Conservation (phyloP, 106 monocot species). For the Dendrobium chrysotoxum region DNA sequence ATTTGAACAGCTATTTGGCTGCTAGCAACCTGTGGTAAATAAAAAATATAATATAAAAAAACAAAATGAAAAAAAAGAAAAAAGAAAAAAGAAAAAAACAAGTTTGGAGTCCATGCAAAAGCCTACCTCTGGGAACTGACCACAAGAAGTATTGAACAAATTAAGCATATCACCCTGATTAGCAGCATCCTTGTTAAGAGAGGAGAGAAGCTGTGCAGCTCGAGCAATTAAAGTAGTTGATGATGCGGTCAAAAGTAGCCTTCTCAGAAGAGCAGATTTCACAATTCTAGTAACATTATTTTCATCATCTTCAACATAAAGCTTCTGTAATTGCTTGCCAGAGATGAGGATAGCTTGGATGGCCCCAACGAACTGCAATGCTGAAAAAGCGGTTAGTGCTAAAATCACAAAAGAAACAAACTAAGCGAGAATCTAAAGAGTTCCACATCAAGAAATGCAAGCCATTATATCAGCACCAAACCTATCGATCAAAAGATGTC, state of each 20-base stretch:
- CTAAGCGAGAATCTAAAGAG: slow-evolving; percentile 1
- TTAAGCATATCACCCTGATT: slow-evolving; percentile 62
- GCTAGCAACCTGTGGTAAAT: slow-evolving; percentile 42
- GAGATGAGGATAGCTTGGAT: slow-evolving; percentile 61
- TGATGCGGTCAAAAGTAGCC: slow-evolving; percentile 74
- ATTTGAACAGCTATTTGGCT: slow-evolving; percentile 42
- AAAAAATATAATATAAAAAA: neutral
- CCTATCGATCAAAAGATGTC: neutral
- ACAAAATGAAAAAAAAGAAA: too few relatives aligned
- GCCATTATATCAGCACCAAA: neutral
- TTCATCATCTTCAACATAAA: slow-evolving; percentile 43
- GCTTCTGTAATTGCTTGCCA: slow-evolving; percentile 72
- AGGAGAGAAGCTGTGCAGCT: slow-evolving; percentile 69
- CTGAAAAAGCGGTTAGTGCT: neutral
- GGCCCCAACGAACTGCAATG: slow-evolving; percentile 57
- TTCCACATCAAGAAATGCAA: neutral
- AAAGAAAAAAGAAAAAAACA: neutral
- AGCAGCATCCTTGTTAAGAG: slow-evolving; percentile 80
- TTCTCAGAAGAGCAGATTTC: slow-evolving; percentile 71
- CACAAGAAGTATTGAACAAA: slow-evolving; percentile 51
- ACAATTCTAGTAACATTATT: slow-evolving; percentile 16
- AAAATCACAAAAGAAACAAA: neutral
- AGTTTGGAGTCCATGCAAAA: neutral
- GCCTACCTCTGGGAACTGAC: slow-evolving; percentile 80
- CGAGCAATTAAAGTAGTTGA: slow-evolving; percentile 58